Percentiles rank a stretch among this genome's conserved stretches.
Conservation (phyloP, 495 filamentous ascomycete genomes). For the Penicillium antarcticum region DNA sequence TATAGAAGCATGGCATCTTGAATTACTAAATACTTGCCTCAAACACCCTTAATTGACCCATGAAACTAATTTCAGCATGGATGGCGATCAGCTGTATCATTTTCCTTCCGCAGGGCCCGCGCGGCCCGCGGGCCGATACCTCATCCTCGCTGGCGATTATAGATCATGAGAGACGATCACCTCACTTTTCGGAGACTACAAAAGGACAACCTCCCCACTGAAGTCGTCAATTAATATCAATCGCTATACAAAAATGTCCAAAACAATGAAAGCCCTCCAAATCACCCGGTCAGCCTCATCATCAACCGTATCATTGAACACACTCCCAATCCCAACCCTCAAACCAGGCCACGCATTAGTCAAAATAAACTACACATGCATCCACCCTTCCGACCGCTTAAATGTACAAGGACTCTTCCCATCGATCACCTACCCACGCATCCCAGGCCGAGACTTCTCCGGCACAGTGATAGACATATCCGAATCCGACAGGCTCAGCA, state of each 20-base stretch:
- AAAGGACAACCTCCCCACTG: too few relatives aligned
- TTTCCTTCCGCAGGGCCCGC: not conserved
- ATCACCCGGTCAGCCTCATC: not conserved
- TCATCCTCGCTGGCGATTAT: not conserved
- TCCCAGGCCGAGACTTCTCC: constrained; percentile 37
- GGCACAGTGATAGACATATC: constrained; percentile 12
- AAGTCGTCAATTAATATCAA: too few relatives aligned
- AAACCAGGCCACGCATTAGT: constrained; percentile 16
- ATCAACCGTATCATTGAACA: not conserved
- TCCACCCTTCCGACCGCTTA: constrained; percentile 41
- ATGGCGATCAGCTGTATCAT: not conserved
- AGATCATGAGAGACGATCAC: not conserved
- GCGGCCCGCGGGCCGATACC: not conserved
- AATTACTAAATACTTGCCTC: too few relatives aligned
- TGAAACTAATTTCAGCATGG: not conserved
- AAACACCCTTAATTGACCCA: not conserved
- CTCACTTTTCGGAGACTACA: too few relatives aligned
- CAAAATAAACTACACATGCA: constrained; percentile 17
- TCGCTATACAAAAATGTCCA: too few relatives aligned
- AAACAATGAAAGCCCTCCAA: constrained; percentile 16
- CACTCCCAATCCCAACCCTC: constrained; percentile 7
- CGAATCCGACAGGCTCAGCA: not conserved
- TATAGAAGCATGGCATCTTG: too few relatives aligned
- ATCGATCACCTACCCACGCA: constrained; percentile 34
- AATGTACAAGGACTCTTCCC: constrained; percentile 36